phyloP scores from a whole-genome alignment of 441 rosid genomes.

The Geranium incanum region DNA sequence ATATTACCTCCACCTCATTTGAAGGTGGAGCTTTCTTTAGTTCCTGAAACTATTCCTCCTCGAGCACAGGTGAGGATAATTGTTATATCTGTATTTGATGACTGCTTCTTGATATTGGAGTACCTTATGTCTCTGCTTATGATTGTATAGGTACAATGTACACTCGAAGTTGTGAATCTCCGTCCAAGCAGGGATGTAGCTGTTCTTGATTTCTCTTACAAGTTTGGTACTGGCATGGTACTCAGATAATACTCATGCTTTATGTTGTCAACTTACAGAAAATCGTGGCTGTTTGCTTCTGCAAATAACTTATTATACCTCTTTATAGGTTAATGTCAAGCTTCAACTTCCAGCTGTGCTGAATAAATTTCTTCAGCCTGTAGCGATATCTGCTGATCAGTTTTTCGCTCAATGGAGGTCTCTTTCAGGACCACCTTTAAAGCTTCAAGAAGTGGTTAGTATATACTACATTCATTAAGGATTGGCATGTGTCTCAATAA shows the following conservation, averaged over 20 bases:
- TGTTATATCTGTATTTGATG: slow-evolving; percentile 10
- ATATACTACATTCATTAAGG: slow-evolving; percentile 5
- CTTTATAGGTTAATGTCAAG: slow-evolving; percentile 68
- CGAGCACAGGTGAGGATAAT: slow-evolving; percentile 77
- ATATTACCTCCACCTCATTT: slow-evolving; percentile 91
- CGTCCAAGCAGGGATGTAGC: slow-evolving; percentile 94
- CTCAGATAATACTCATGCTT: slow-evolving; percentile 1
- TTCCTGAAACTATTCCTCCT: slow-evolving; percentile 99
- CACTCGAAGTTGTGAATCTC: slow-evolving; percentile 77
- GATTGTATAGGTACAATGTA: slow-evolving; percentile 75
- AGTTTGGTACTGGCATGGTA: slow-evolving; percentile 64
- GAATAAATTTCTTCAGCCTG: slow-evolving; percentile 89
- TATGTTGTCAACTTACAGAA: not conserved
- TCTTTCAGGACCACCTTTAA: slow-evolving; percentile 93
- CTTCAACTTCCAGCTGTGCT: slow-evolving; percentile 90
- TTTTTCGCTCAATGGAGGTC: slow-evolving; percentile 97
- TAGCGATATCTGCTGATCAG: slow-evolving; percentile 68
- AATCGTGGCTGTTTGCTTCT: slow-evolving; percentile 13
- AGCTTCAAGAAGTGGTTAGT: slow-evolving; percentile 99
- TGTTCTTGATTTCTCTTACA: slow-evolving; percentile 94
- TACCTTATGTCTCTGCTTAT: slow-evolving; percentile 13
- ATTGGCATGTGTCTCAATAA: not conserved
- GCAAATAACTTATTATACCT: slow-evolving; percentile 17
- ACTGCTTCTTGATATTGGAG: not conserved
- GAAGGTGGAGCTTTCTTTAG: slow-evolving; percentile 73